phyloP scores from a whole-genome alignment of 176 grass and related monocot genomes.

The Hsuehochloa calcarea region DNA sequence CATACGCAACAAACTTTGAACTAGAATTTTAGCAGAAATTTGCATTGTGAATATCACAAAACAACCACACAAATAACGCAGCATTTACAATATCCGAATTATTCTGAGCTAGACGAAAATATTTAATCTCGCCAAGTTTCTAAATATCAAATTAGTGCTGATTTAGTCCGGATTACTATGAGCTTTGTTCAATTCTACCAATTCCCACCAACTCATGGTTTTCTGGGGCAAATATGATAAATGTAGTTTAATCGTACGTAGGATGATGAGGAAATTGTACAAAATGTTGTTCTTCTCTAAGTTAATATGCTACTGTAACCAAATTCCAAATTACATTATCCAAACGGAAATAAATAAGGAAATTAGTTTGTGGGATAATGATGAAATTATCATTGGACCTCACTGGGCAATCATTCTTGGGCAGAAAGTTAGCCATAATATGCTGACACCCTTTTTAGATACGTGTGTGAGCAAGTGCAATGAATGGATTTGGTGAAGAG shows the following conservation, averaged over 20 bases:
- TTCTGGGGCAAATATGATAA: background rate
- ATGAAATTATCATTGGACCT: background rate
- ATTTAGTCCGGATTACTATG: no score
- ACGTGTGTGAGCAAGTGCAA: slow-evolving; percentile 17
- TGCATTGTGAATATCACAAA: no score
- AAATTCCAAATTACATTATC: background rate
- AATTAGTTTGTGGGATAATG: background rate
- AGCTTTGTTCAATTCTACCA: no score
- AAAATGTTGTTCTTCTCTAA: background rate
- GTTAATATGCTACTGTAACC: background rate
- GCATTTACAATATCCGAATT: no score
- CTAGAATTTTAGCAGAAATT: no score
- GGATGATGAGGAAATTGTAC: background rate
- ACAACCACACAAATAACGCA: no score
- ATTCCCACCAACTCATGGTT: background rate
- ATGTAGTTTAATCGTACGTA: background rate
- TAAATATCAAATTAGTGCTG: no score
- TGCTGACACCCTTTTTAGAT: slow-evolving; percentile 27
- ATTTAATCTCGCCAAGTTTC: no score
- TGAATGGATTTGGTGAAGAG: slow-evolving; percentile 28
- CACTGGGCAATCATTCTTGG: slow-evolving; percentile 19
- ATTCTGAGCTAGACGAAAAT: no score
- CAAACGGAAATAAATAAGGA: background rate
- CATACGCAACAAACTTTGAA: no score
- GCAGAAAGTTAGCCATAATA: slow-evolving; percentile 38